Base-by-base conservation (phyloP, 148 eudicot genomes). In the Bassia scoparia region DNA sequence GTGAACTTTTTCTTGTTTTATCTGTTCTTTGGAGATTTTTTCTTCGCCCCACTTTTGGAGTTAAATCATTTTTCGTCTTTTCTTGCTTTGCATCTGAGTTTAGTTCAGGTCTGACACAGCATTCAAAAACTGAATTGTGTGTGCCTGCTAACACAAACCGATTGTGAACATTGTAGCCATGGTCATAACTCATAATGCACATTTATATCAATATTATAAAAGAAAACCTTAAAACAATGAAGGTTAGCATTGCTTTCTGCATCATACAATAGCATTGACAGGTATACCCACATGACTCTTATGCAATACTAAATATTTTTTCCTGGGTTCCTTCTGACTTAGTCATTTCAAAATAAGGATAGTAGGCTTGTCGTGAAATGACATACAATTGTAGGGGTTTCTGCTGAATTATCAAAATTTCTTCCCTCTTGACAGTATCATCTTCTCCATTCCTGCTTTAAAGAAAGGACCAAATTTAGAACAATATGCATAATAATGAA, bases 101-200 rank as follows among this genome's bases (percentile, higher is more conserved):
- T 53, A 89, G 68, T 56, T 91, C 98, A 44, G 97, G 86, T 89
- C 96, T 35, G 97, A 89, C 48, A 88, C 76, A 95, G n/a, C n/a
- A 76, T 38, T 83, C 78, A 90, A 76, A 89, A 59, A 91, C 70
- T 52, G 87, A 87, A 78, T 79, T 81, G 33, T 73, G 76, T 55
- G 76, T 72, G 65, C 88, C 91, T 89, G 87, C 61, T 73, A 78
- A 77, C 82, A 52, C 66, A 26, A 26, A 54, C 24, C n/a, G 44
- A 71, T 71, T 29, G 26, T 61, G 50, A 69, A 63, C 53, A 72
- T 55, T 48, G 37, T 38, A 13, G n/a, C 8, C 43, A 60, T 59
- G 35, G 44, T 54, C 54, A 55, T 24, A 33, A 59, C 10, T 6
- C 56, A 52, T 21, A 6, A 16, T 17, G 24, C 26, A n/a, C 5